Evolutionary conservation across 306 rosid species (phyloP).

Genomic region (Nissolia schottii): DNA sequence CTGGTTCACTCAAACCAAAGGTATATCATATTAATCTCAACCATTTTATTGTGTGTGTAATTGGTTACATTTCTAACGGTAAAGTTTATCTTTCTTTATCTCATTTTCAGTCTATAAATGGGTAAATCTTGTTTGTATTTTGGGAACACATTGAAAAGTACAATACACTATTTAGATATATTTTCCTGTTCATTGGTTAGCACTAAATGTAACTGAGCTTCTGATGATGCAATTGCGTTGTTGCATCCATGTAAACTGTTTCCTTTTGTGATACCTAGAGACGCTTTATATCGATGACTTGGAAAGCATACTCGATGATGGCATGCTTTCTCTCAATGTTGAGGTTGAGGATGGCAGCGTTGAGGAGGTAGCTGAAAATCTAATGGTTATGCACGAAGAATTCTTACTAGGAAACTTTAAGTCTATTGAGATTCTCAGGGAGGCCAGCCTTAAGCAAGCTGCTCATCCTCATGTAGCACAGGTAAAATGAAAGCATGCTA

Average conservation of each 20-base stretch:
- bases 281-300: constrained; percentile 72
- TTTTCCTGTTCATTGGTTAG: too few species aligned
- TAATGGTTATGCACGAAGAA: constrained; percentile 59
- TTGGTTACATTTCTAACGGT: too few species aligned
- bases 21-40: too few species aligned
- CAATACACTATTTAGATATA: too few species aligned
- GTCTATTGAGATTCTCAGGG: constrained; percentile 46
- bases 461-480: constrained; percentile 37
- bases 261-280: constrained; percentile 27
- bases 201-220: too few species aligned
- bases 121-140: too few species aligned
- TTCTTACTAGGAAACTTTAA: constrained; percentile 50
- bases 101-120: too few species aligned
- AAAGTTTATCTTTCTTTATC: too few species aligned
- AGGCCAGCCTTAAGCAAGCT: constrained; percentile 32
- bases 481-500: constrained; percentile 35
- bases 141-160: too few species aligned
- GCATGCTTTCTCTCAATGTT: constrained; percentile 46
- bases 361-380: constrained; percentile 70
- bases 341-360: constrained; percentile 63
- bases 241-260: not conserved
- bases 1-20: constrained; percentile 51
- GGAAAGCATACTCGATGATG: constrained; percentile 51
- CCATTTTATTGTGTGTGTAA: too few species aligned
- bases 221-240: too few species aligned